These are phyloP conservation scores for Starmerella vitae DNA, from an alignment of 805 yeast species.

Conservation along the genomic window DNA sequence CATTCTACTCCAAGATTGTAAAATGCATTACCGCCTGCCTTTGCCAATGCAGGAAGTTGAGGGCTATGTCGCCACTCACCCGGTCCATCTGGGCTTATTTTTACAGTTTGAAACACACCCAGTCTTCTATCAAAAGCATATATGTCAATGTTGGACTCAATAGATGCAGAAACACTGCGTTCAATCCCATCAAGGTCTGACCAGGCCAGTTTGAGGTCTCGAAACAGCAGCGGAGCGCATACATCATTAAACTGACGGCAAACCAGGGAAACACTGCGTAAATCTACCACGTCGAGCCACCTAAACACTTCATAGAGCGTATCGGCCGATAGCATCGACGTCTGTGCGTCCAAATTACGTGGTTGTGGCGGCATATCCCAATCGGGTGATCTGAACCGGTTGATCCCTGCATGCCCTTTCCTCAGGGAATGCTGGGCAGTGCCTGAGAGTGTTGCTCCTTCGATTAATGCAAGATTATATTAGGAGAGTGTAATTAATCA, in stretches of 20 bases:
- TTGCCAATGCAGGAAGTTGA: slow-evolving; percentile 2
- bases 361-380: too few relatives aligned
- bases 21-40: neutral
- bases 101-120: neutral
- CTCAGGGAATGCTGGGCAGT: too few relatives aligned
- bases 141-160: neutral
- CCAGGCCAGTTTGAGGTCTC: slow-evolving; percentile 8
- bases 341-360: too few relatives aligned
- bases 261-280: slow-evolving; percentile 7
- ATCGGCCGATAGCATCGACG: slow-evolving; percentile 4
- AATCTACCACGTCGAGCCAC: slow-evolving; percentile 1
- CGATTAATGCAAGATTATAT: too few relatives aligned
- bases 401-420: too few relatives aligned
- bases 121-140: slow-evolving; percentile 1
- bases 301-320: slow-evolving; percentile 2
- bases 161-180: neutral
- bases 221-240: slow-evolving; percentile 5
- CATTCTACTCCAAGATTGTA: slow-evolving; percentile 3
- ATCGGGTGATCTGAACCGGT: too few relatives aligned
- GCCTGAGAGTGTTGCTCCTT: too few relatives aligned
- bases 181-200: slow-evolving; percentile 6
- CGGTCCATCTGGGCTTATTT: slow-evolving; percentile 5
- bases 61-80: slow-evolving; percentile 20
- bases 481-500: too few relatives aligned
- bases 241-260: slow-evolving; percentile 5